Conservation (phyloP, 805 yeast species). For the Kregervanrija fluxuum region DNA sequence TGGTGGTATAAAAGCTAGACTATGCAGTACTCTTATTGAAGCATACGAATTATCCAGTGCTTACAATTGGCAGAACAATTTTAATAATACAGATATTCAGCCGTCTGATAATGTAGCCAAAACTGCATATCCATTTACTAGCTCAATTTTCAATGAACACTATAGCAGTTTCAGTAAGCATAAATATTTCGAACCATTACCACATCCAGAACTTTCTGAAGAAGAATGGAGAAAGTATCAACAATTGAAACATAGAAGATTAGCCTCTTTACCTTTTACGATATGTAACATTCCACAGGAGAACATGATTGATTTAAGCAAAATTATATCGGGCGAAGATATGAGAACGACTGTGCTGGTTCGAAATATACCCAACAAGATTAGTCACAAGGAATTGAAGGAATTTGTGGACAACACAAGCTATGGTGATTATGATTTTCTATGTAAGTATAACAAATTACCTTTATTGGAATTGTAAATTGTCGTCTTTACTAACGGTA, state of each 20-base stretch:
- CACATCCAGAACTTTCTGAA: slow-evolving; percentile 4
- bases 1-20: slow-evolving; percentile 9
- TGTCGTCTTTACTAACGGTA: too few relatives aligned
- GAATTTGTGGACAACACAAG: slow-evolving; percentile 40
- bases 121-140: too few relatives aligned
- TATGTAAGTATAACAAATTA: slow-evolving; percentile 26
- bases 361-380: slow-evolving; percentile 47
- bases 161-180: too few relatives aligned
- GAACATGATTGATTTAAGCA: slow-evolving; percentile 32
- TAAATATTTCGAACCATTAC: too few relatives aligned
- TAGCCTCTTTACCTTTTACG: slow-evolving; percentile 18
- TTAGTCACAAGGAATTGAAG: slow-evolving; percentile 38
- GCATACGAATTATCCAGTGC: slow-evolving; percentile 8
- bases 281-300: slow-evolving; percentile 22
- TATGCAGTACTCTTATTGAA: slow-evolving; percentile 20
- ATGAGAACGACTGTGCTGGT: slow-evolving; percentile 44
- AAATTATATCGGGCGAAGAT: slow-evolving; percentile 36
- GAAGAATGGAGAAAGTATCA: slow-evolving; percentile 19
- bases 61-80: not conserved
- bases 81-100: too few relatives aligned
- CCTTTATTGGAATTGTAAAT: too few relatives aligned
- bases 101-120: too few relatives aligned
- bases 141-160: too few relatives aligned
- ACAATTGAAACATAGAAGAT: slow-evolving; percentile 18
- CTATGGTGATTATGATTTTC: slow-evolving; percentile 29